Evolutionary conservation across 805 yeast species (phyloP).

Genomic region (Candida coquimbonensis): DNA sequence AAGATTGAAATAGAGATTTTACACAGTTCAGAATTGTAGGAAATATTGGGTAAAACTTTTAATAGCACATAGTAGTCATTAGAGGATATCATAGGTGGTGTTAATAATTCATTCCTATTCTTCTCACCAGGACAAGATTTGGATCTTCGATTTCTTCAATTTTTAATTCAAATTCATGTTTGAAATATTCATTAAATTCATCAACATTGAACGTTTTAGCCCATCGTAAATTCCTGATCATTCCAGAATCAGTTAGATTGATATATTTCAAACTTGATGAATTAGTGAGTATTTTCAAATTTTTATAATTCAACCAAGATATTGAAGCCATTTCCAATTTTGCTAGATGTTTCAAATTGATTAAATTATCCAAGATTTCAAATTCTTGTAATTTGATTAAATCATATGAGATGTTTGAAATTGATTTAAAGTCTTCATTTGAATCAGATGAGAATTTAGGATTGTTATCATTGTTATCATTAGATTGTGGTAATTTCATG

Average conservation of each 20-base stretch:
- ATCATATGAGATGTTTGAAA: slow-evolving; percentile 11
- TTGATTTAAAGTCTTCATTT: slow-evolving; percentile 16
- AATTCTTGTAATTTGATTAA: slow-evolving; percentile 16
- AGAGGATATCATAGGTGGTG: no score
- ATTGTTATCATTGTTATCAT: neutral
- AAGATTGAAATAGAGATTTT: slow-evolving; percentile 9
- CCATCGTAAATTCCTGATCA: slow-evolving; percentile 43
- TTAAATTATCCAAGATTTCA: slow-evolving; percentile 23
- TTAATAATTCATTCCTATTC: slow-evolving; percentile 22
- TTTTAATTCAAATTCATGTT: slow-evolving; percentile 11
- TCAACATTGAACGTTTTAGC: slow-evolving; percentile 21
- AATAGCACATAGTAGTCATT: no score
- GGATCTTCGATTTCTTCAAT: slow-evolving; percentile 4
- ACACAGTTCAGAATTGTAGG: neutral
- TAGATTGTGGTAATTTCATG: neutral
- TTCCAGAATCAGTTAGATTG: slow-evolving; percentile 42
- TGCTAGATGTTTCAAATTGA: slow-evolving; percentile 31
- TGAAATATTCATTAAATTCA: slow-evolving; percentile 15
- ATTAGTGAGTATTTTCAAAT: neutral
- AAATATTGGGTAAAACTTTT: neutral
- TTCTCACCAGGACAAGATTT: slow-evolving; percentile 8
- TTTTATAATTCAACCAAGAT: slow-evolving; percentile 40
- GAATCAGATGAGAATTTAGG: slow-evolving; percentile 17
- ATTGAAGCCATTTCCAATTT: slow-evolving; percentile 30
- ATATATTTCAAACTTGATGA: slow-evolving; percentile 14